Evolutionary conservation across 331 rosid genomes (phyloP), one percentile per base, ranked within the genome.

Genomic region (Quercus lobata): DNA sequence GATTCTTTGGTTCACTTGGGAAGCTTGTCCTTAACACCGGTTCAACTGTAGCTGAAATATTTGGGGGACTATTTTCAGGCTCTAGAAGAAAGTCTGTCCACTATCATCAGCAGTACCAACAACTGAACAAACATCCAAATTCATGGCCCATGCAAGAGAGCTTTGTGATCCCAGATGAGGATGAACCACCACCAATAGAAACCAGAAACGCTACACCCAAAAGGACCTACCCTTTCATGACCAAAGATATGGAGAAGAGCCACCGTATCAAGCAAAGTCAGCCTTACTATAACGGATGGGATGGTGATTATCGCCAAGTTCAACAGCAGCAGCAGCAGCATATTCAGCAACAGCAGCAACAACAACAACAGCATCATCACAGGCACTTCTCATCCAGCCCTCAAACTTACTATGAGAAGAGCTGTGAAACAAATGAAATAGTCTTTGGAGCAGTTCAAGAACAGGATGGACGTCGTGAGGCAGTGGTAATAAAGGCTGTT

Each of bases 361-460:
- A 82, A 10, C 87, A 83, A 4, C 92, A 87, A 27, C 88, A 91
- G 14, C 86, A 92, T 34, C 85, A 86, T 80, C 94, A 91, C 58
- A 66, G 84, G 15, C 97, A 89, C 21, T 91, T 88, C 69, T 90
- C 98, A 53, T 84, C 95, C 0, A 81, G 75, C 70, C 97, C 95
- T 1, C 88, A 85, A 46, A 82, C 96, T 46, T 88, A 83, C 85
- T 91, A 91, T 66, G 97, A 96, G 77, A 84, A 87, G 86, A 88
- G 84, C 79, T 78, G 92, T 0, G 99, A 96, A 85, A 84, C 97
- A 17, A 96, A 88, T 55, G 99, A 96, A 90, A 91, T 96, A 34
- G 96, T 96, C 80, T 96, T 96, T 34, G 99, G 99, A 35, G 99
- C 98, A 8, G 97, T 93, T 74, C 99, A 93, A 85, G 98, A 93